Evolutionary conservation across 148 eudicot species (phyloP).

Genomic region (Rhododendron kiyosumense): DNA sequence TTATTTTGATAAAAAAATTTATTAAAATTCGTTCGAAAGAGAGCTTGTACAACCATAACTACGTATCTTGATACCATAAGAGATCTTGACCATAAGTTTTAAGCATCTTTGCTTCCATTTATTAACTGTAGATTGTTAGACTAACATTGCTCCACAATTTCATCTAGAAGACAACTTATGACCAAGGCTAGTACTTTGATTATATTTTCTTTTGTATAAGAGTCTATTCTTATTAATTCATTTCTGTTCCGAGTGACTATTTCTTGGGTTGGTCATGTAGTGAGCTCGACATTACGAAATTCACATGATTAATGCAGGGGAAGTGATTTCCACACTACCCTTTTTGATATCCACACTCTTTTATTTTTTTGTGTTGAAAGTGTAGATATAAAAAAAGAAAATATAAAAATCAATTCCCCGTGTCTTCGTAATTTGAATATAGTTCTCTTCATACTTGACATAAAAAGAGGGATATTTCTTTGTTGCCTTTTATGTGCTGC

Average conservation of each 20-base stretch:
- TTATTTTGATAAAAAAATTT: not conserved
- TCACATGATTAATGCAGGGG: too few species aligned
- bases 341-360: too few species aligned
- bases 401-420: too few species aligned
- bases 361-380: too few species aligned
- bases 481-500: not conserved
- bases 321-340: too few species aligned
- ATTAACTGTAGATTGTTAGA: not conserved
- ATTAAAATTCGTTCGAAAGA: too few species aligned
- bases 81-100: not conserved
- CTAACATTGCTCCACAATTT: not conserved
- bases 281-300: not conserved
- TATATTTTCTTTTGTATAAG: not conserved
- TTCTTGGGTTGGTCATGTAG: not conserved
- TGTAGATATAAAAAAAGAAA: too few species aligned
- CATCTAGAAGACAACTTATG: not conserved
- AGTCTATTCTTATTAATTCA: not conserved
- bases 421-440: not conserved
- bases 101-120: not conserved
- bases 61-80: not conserved
- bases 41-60: too few species aligned
- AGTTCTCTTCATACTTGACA: not conserved
- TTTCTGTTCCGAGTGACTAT: not conserved
- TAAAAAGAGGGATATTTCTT: not conserved
- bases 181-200: not conserved